A percentile compares a stretch with the other conserved stretches of the same genome.
phyloP scores from a whole-genome alignment of 495 filamentous ascomycete species.

The Hypoxylon intermedium region DNA sequence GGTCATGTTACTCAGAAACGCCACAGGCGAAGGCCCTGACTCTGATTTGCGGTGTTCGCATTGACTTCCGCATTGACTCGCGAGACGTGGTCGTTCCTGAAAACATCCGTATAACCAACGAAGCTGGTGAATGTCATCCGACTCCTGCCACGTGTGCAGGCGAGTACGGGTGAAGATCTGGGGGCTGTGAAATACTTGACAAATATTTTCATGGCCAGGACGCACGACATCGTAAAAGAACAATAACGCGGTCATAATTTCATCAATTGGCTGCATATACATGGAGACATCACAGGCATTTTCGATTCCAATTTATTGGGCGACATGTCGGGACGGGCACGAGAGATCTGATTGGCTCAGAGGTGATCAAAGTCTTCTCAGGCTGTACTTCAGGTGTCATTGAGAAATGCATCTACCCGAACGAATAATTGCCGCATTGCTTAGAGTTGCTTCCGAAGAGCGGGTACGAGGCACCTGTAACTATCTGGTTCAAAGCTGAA shows the following conservation, averaged over 20 bases:
- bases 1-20: constrained; percentile 38
- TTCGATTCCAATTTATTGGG: constrained; percentile 37
- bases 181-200: constrained; percentile 25
- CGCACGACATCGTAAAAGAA: constrained; percentile 7
- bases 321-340: constrained; percentile 35
- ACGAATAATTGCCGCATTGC: constrained; percentile 32
- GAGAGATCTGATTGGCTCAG: constrained; percentile 33
- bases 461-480: constrained; percentile 17
- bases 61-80: constrained; percentile 29
- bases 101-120: constrained; percentile 16
- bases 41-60: constrained; percentile 26
- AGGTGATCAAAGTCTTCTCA: constrained; percentile 30
- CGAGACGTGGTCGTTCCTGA: constrained; percentile 34
- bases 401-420: constrained; percentile 38
- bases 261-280: constrained; percentile 39
- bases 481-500: constrained; percentile 11
- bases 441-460: constrained; percentile 22
- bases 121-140: constrained; percentile 27
- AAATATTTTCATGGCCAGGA: constrained; percentile 35
- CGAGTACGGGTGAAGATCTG: constrained; percentile 27
- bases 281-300: constrained; percentile 33
- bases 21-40: constrained; percentile 22
- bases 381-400: constrained; percentile 38
- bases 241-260: constrained; percentile 21
- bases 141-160: constrained; percentile 36